These are phyloP conservation scores for Capsicum chinense DNA, from an alignment of 257 asterid species.

Conservation along the genomic window DNA sequence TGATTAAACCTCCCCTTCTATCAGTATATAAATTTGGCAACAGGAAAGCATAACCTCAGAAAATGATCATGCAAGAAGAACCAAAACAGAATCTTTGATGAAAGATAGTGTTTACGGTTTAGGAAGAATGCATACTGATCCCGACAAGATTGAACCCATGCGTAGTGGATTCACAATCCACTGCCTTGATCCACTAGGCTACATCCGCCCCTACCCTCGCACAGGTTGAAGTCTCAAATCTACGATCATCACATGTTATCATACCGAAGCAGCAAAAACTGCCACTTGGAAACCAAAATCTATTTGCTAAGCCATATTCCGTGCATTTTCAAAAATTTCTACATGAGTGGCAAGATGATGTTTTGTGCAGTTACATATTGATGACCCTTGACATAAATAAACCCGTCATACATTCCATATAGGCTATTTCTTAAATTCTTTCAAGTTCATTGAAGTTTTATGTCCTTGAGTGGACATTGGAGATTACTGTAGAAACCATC, in stretches of 20 bases:
- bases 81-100: neutral
- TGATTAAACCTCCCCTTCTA: neutral
- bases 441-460: neutral
- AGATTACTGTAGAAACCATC: neutral
- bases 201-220: too few species aligned
- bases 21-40: neutral
- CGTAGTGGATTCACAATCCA: too few species aligned
- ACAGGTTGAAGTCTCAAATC: too few species aligned
- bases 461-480: neutral
- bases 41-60: neutral
- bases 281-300: neutral
- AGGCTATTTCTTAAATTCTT: neutral
- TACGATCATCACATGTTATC: neutral
- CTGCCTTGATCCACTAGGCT: too few species aligned
- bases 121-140: neutral
- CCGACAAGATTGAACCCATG: neutral
- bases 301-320: neutral
- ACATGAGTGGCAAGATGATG: neutral
- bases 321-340: neutral
- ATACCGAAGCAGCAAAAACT: neutral
- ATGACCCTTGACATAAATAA: conserved; percentile 14
- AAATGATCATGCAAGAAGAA: conserved; percentile 16
- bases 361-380: neutral
- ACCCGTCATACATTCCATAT: neutral
- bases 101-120: neutral